Conservation (phyloP, 202 grass and related monocot species). For the Thinopyrum obtusiflorum region DNA sequence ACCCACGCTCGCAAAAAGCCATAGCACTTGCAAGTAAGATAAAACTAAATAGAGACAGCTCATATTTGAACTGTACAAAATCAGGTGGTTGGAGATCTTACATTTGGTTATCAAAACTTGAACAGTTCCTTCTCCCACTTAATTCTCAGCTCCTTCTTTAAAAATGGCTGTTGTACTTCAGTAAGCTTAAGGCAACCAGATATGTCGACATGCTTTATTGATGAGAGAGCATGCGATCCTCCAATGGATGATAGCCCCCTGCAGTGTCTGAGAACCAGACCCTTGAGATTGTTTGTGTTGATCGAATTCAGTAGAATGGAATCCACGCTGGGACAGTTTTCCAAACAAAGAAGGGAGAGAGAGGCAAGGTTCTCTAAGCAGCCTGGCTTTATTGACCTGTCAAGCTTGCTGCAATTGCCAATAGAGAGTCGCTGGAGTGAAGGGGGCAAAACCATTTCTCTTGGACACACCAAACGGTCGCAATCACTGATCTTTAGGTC, state of each 20-base stretch:
- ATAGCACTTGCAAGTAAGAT: no score
- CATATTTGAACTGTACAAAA: no score
- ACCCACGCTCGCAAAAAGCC: no score
- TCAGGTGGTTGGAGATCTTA: no score
- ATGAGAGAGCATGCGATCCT: not conserved
- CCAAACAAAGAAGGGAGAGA: not conserved
- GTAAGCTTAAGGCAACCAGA: not conserved
- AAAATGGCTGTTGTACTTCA: not conserved
- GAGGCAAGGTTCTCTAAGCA: not conserved
- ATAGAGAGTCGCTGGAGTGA: not conserved
- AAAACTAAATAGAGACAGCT: no score
- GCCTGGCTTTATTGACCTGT: not conserved
- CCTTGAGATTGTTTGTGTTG: not conserved
- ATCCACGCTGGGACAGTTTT: not conserved
- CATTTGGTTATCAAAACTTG: no score
- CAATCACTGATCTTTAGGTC: not conserved
- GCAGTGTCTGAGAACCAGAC: not conserved
- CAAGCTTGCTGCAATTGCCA: not conserved
- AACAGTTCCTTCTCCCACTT: no score
- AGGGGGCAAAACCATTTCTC: not conserved
- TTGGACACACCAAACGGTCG: not conserved
- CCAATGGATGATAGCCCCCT: not conserved
- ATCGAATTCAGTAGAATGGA: not conserved
- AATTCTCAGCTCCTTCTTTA: not conserved
- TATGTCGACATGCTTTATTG: not conserved